Base-by-base conservation (phyloP, 208 protist species). In the Strigomonas oncopelti region DNA sequence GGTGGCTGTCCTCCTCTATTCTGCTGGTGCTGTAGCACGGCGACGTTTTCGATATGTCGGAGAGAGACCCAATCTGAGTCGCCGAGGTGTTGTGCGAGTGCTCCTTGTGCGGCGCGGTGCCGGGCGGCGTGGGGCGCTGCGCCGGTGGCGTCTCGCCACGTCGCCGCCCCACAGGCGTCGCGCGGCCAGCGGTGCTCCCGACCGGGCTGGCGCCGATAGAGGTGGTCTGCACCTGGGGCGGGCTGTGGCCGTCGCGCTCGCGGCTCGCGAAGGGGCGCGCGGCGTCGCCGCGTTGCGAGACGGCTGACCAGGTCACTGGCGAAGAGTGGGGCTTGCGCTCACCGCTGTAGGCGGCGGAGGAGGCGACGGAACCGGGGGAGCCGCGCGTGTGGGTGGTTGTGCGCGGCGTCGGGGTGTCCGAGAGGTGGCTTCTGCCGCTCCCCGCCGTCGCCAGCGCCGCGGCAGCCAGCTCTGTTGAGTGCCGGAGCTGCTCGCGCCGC, bases 401-500 rank as follows among this genome's bases (percentile, higher is more conserved):
- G 38, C 64, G 32, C 5, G 55, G 36, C 11, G 52, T 51, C 5
- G 18, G 14, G 31, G n/a, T 27, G 56, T 36, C 27, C 25, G n/a
- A n/a, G 67, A 53, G 16, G 54, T 48, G 8, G 65, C 55, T 0
- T 57, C 2, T 3, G 61, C 22, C 36, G 61, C n/a, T 20, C 7
- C 9, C 29, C 32, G 58, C 53, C 46, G 67, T 32, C 20, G 55
- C 42, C 7, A 55, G 62, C 9, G 42, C 42, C 32, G 69, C 48
- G 25, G 77, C 54, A 1, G 70, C 67, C 22, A 68, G 28, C 54
- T 69, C 67, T 8, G 71, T 65, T 27, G 71, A 57, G 45, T 67
- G 52, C 16, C 90, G 86, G 32, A 90, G 78, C 66, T 92, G 85
- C 72, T 95, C 90, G 0, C 81, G 76, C 11, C 87, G 87, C 57